Evolutionary conservation across 1,284 basidiomycete species (phyloP), one percentile per base, ranked within the genome.

Genomic region (Heterobasidion annosum): DNA sequence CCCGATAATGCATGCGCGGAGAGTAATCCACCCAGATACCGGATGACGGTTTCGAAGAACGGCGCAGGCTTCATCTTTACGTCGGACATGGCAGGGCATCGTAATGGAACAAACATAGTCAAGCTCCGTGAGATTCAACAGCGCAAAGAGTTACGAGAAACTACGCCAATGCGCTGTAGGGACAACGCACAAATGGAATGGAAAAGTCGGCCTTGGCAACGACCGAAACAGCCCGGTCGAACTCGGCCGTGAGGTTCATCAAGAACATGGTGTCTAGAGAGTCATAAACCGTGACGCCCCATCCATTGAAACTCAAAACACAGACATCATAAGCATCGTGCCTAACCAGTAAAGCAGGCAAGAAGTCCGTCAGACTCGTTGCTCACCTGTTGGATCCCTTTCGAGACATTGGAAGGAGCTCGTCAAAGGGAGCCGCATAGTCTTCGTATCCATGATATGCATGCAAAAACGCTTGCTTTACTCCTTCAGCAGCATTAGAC

Each of bases 21-120:
- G 3, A 94, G 70, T 8, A 94, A 68, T 6, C 91, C 91, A 10
- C 92, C 93, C 3, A 96, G 77, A 67, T 94, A 93, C 25, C 93
- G 81, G 56, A 95, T 96, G 19, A 83, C 79, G 0, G 91, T 94
- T 68, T 96, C 93, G 61, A 95, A 95, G 59, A 85, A 88, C 0
- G 85, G 81, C 0, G 74, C 76, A 37, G 66, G 60, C 54, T 66
- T 66, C 58, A 63, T 59, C 70, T 74, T 45, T n/a, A 4, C 19
- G 16, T 25, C 25, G 8, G 7, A n/a, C 12, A 12, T 40, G 37
- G 37, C 37, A 8, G 37, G 1, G 25, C 25, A 4, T 25, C 25
- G 25, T 5, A 25, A 25, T 4, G 25, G 3, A 25, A 25, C 25
- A 25, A 25, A 25, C 1, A 25, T 25, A 25, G 3, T 25, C 25